phyloP scores from a whole-genome alignment of 1,284 basidiomycete genomes.

The Ceratobasidium sp. region DNA sequence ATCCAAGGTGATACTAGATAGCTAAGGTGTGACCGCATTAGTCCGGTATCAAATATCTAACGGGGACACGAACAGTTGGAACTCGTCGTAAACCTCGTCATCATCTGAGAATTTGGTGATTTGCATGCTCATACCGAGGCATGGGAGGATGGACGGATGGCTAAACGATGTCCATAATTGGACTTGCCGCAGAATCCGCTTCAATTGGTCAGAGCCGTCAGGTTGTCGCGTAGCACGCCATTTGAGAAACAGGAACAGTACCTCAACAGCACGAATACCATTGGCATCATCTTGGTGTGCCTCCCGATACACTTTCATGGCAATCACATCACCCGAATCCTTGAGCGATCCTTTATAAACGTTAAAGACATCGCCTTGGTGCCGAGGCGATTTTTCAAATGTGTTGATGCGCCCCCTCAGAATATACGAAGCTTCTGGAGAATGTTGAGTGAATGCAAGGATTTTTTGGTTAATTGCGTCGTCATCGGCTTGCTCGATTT shows the following conservation, averaged over 20 bases:
- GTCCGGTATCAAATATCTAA: neutral
- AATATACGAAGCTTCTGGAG: neutral
- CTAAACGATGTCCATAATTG: conserved; percentile 16
- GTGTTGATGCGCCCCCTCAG: conserved; percentile 11
- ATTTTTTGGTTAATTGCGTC: neutral
- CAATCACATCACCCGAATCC: conserved; percentile 1
- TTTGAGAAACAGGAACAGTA: neutral
- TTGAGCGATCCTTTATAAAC: conserved; percentile 5
- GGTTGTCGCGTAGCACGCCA: no score
- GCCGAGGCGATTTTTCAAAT: neutral
- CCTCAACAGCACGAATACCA: conserved; percentile 12
- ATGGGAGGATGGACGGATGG: conserved; percentile 14
- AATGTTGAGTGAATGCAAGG: conserved; percentile 1
- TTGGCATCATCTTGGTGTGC: neutral
- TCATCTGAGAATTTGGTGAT: neutral
- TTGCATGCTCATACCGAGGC: conserved; percentile 27
- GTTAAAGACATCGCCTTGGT: neutral
- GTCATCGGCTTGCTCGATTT: conserved; percentile 7
- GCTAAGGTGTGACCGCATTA: neutral
- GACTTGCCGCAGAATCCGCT: conserved; percentile 27
- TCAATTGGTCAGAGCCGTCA: neutral
- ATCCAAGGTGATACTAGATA: conserved; percentile 26
- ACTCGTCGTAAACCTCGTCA: neutral
- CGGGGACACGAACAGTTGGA: conserved; percentile 15
- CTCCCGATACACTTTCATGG: conserved; percentile 24